phyloP scores from a whole-genome alignment of 768 basidiomycete species.

The Hygrocybe coccinea region DNA sequence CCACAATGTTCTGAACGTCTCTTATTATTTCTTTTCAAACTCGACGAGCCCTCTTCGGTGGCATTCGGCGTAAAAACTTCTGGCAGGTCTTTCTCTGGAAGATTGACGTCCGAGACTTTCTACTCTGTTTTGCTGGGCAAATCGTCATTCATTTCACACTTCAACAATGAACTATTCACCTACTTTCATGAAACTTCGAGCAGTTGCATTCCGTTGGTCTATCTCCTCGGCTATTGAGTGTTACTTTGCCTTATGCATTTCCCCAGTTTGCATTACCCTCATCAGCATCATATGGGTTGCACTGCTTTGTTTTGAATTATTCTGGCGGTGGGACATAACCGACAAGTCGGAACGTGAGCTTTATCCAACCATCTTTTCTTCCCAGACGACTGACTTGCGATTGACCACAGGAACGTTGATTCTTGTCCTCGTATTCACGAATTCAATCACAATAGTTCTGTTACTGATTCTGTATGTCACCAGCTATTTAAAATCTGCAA shows the following conservation, averaged over 20 bases:
- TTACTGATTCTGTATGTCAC: constrained; percentile 40
- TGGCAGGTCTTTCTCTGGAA: neutral
- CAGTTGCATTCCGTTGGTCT: constrained; percentile 21
- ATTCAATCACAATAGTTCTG: constrained; percentile 37
- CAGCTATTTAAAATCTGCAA: constrained; percentile 5
- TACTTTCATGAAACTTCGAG: constrained; percentile 19
- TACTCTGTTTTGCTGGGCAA: neutral
- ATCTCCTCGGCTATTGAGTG: neutral
- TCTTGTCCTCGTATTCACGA: constrained; percentile 38
- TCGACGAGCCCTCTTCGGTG: no score
- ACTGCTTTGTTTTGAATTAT: constrained; percentile 43
- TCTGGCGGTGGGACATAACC: constrained; percentile 43
- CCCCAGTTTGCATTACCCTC: constrained; percentile 39
- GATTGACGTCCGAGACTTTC: neutral
- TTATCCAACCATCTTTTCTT: neutral
- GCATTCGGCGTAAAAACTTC: neutral
- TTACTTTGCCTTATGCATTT: neutral
- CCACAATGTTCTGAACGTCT: neutral
- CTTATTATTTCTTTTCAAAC: neutral
- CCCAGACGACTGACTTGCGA: neutral
- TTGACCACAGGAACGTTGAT: constrained; percentile 40
- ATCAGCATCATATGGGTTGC: constrained; percentile 47
- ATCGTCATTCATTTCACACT: neutral
- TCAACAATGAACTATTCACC: constrained; percentile 16
- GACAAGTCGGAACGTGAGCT: constrained; percentile 43